Evolutionary conservation across 352 stramenopile genomes (phyloP).

Genomic region (Elongisporangium prolatum): DNA sequence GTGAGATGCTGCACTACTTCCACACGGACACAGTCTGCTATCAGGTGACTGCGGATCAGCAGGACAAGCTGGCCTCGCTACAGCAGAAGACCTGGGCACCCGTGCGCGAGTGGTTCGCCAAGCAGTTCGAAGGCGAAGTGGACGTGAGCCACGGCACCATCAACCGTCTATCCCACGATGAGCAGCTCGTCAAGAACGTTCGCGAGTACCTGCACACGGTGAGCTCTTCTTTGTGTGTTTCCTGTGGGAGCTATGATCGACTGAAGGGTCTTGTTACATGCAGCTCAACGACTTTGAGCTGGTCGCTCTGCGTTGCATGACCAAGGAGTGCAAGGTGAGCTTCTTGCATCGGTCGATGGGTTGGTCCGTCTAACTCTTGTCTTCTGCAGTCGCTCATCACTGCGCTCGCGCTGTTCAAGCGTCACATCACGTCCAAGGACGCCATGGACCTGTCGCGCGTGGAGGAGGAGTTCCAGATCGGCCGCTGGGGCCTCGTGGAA

Average conservation of each 20-base stretch:
- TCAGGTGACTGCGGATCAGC: constrained; percentile 72
- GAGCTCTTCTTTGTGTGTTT: background rate
- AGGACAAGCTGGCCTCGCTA: constrained; percentile 72
- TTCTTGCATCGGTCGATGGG: constrained; percentile 1
- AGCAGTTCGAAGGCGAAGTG: constrained; percentile 68
- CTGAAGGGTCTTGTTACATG: constrained; percentile 1
- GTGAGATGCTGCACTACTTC: constrained; percentile 86
- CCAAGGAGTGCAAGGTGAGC: constrained; percentile 83
- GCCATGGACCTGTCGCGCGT: constrained; percentile 79
- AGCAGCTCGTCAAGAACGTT: constrained; percentile 57
- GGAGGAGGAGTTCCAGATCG: constrained; percentile 89
- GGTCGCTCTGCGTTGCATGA: constrained; percentile 63
- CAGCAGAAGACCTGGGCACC: constrained; percentile 86
- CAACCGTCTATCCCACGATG: constrained; percentile 50
- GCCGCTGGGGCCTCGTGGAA: constrained; percentile 84
- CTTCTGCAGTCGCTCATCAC: constrained; percentile 69
- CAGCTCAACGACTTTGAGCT: constrained; percentile 76
- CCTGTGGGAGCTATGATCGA: too few relatives aligned
- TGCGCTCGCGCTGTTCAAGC: constrained; percentile 74
- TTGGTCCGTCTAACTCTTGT: constrained; percentile 1
- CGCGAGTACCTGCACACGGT: constrained; percentile 59
- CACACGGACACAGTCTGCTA: constrained; percentile 89
- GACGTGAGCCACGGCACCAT: constrained; percentile 84
- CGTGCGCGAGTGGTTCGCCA: constrained; percentile 79
- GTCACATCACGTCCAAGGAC: constrained; percentile 81